Percentiles rank a stretch among this genome's conserved stretches.
Evolutionary conservation across 208 protist species (phyloP).

Genomic region (Leishmania gerbilli): DNA sequence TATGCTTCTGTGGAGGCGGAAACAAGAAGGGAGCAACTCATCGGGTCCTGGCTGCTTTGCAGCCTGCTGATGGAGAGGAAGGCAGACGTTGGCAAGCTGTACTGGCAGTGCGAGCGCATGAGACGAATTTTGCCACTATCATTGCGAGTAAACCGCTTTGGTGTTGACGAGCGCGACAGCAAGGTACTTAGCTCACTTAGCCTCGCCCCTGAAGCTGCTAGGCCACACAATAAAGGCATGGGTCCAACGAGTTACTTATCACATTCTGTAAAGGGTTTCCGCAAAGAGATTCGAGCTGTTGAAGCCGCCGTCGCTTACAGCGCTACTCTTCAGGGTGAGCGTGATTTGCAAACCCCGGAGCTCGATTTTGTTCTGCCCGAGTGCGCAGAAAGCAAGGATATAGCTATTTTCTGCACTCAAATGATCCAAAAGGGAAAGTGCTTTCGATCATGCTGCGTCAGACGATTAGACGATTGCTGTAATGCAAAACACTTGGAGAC

Average conservation of each 20-base stretch:
- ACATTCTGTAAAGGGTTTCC: neutral
- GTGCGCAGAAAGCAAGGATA: conserved; percentile 4
- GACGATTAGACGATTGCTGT: conserved; percentile 8
- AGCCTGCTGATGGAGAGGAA: neutral
- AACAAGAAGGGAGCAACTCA: conserved; percentile 1
- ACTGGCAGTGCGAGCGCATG: conserved; percentile 5
- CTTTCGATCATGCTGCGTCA: conserved; percentile 16
- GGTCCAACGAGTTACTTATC: neutral
- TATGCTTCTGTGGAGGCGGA: neutral
- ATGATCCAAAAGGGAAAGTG: conserved; percentile 12
- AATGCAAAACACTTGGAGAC: neutral
- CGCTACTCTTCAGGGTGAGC: neutral
- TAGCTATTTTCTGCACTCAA: conserved; percentile 3
- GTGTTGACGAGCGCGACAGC: neutral
- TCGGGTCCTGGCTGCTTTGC: neutral
- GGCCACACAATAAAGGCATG: neutral
- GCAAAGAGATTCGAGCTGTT: neutral
- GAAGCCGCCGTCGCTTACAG: neutral
- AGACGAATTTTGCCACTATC: neutral
- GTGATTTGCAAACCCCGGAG: neutral
- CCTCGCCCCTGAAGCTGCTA: neutral
- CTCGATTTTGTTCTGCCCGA: neutral
- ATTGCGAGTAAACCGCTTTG: neutral
- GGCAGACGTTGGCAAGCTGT: neutral
- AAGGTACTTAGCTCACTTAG: neutral